Evolutionary conservation across 2,329 filamentous ascomycete species (phyloP).

Genomic region (Epichloe festucae): DNA sequence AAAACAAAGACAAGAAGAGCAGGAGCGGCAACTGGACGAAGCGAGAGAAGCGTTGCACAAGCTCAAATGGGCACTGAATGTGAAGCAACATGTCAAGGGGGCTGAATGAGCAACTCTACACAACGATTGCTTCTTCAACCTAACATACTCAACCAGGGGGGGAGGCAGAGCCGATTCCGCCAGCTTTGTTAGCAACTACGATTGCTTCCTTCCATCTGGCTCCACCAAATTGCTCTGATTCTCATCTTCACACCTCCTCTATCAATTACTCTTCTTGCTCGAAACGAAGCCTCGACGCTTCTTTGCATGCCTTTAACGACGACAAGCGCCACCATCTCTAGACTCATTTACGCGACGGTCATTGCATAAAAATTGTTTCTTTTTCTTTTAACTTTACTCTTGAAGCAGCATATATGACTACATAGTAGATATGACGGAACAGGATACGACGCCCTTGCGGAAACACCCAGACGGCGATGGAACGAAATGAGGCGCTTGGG

Average conservation of each 20-base stretch:
- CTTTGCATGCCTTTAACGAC: neutral
- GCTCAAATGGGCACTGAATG: conserved; percentile 59
- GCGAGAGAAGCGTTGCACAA: conserved; percentile 49
- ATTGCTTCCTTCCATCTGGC: neutral
- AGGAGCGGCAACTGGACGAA: conserved; percentile 44
- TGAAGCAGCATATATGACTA: conserved; percentile 3
- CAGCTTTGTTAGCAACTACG: neutral
- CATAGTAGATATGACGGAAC: conserved; percentile 2
- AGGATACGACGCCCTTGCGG: conserved; percentile 6
- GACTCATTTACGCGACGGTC: neutral
- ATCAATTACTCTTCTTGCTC: neutral
- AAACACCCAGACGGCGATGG: neutral
- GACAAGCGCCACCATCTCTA: neutral
- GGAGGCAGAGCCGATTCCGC: no score
- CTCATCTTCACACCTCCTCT: no score
- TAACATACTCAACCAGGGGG: neutral
- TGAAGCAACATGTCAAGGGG: conserved; percentile 47
- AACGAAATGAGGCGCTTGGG: conserved; percentile 6
- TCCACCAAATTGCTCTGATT: neutral
- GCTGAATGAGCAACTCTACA: conserved; percentile 27
- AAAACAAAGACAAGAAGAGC: conserved; percentile 44
- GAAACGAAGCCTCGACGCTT: neutral
- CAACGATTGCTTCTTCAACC: neutral
- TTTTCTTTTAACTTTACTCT: neutral
- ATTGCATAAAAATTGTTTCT: neutral